Percentiles rank a stretch among this genome's conserved stretches.
phyloP scores from a whole-genome alignment of 257 asterid genomes.

The Nicotiana otophora region DNA sequence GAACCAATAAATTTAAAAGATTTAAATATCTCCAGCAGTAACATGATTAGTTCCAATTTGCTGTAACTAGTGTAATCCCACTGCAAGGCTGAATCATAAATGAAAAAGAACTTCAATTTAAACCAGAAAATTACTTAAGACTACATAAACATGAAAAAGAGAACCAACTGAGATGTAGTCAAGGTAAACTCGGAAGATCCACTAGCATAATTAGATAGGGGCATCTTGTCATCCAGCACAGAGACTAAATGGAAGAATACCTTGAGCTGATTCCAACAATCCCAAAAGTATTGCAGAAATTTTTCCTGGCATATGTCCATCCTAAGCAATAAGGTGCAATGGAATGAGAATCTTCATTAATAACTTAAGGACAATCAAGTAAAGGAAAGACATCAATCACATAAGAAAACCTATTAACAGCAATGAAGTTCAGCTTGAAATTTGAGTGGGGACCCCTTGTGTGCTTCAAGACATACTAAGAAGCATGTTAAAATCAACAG shows the following conservation, averaged over 20 bases:
- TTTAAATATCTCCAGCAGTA: background rate
- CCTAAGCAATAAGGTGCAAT: constrained; percentile 38
- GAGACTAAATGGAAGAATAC: constrained; percentile 26
- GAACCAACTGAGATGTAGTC: constrained; percentile 1
- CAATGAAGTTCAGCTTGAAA: background rate
- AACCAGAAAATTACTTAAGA: background rate
- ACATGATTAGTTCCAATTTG: background rate
- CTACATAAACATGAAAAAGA: background rate
- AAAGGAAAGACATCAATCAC: background rate
- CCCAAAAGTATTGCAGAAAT: constrained; percentile 76
- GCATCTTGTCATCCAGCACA: background rate
- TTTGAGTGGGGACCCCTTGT: background rate
- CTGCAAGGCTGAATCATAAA: background rate
- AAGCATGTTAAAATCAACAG: background rate
- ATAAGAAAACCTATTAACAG: background rate
- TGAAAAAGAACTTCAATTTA: background rate
- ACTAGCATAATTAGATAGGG: background rate
- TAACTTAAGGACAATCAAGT: background rate
- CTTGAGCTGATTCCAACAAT: constrained; percentile 75
- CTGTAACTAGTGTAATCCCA: background rate
- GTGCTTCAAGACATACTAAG: background rate
- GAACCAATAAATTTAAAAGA: background rate
- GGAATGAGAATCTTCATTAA: constrained; percentile 15
- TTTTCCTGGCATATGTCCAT: constrained; percentile 78
- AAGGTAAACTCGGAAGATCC: background rate